These are phyloP conservation scores for Candida vartiovaarae DNA, from an alignment of 805 yeast genomes.

Conservation along the genomic window DNA sequence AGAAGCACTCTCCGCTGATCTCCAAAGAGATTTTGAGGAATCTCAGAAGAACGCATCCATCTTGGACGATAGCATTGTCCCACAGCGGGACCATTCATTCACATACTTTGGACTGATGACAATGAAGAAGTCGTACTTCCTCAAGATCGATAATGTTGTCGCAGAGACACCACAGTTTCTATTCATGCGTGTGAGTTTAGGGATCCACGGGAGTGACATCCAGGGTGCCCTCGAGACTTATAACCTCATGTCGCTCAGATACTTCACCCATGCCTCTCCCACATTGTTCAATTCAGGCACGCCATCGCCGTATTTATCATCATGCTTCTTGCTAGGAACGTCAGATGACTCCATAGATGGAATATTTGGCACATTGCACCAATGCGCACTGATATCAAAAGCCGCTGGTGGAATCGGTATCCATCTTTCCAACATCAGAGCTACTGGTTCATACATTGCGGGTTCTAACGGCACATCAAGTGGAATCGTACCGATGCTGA, in stretches of 20 bases:
- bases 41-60: conserved; percentile 58
- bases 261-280: conserved; percentile 95
- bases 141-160: conserved; percentile 53
- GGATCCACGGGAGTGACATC: conserved; percentile 73
- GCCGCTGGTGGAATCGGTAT: conserved; percentile 95
- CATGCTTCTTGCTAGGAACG: conserved; percentile 89
- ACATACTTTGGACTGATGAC: conserved; percentile 90
- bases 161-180: conserved; percentile 91
- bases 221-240: conserved; percentile 74
- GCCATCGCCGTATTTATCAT: conserved; percentile 75
- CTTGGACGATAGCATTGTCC: conserved; percentile 66
- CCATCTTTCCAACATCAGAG: conserved; percentile 81
- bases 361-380: conserved; percentile 81
- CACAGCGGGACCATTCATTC: conserved; percentile 69
- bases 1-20: conserved; percentile 50
- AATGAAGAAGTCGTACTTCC: conserved; percentile 75
- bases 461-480: conserved; percentile 91
- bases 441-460: conserved; percentile 84
- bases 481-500: conserved; percentile 91
- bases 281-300: conserved; percentile 94
- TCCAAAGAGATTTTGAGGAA: conserved; percentile 53
- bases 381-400: conserved; percentile 86
- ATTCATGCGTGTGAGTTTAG: conserved; percentile 87
- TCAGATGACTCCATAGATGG: conserved; percentile 95
- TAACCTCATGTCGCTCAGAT: conserved; percentile 77